Conservation (phyloP, 805 yeast genomes). For the Pichia occidentalis region DNA sequence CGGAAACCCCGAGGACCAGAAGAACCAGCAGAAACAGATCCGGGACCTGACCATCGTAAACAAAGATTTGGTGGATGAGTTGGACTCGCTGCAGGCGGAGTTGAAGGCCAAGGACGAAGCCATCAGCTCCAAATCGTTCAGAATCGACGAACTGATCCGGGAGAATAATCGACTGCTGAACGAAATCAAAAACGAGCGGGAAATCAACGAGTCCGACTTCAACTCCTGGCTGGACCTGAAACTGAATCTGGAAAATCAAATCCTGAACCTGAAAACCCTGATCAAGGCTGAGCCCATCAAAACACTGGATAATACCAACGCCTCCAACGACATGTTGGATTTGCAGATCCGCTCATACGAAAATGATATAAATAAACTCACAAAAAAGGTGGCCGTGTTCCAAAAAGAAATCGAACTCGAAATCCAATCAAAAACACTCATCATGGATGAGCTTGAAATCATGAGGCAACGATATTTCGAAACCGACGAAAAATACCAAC, state of each 20-base stretch:
- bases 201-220: conserved; percentile 27
- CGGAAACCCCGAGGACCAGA: conserved; percentile 15
- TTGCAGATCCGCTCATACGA: conserved; percentile 11
- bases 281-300: conserved; percentile 1
- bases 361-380: conserved; percentile 22
- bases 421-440: conserved; percentile 42
- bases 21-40: conserved; percentile 23
- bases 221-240: conserved; percentile 25
- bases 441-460: conserved; percentile 49
- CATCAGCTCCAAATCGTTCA: conserved; percentile 18
- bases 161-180: conserved; percentile 21
- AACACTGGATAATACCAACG: conserved; percentile 15
- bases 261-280: conserved; percentile 11
- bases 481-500: conserved; percentile 24
- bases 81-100: conserved; percentile 32
- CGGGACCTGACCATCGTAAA: conserved; percentile 26
- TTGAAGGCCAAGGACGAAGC: conserved; percentile 26
- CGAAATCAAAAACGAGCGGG: conserved; percentile 27
- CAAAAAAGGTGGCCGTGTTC: conserved; percentile 31
- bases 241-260: conserved; percentile 23
- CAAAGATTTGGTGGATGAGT: conserved; percentile 29
- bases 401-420: conserved; percentile 48
- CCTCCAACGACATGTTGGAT: conserved; percentile 12
- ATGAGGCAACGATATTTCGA: conserved; percentile 34
- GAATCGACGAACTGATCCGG: conserved; percentile 25